phyloP scores from a whole-genome alignment of 768 basidiomycete genomes.

The Suillus ampliporus region DNA sequence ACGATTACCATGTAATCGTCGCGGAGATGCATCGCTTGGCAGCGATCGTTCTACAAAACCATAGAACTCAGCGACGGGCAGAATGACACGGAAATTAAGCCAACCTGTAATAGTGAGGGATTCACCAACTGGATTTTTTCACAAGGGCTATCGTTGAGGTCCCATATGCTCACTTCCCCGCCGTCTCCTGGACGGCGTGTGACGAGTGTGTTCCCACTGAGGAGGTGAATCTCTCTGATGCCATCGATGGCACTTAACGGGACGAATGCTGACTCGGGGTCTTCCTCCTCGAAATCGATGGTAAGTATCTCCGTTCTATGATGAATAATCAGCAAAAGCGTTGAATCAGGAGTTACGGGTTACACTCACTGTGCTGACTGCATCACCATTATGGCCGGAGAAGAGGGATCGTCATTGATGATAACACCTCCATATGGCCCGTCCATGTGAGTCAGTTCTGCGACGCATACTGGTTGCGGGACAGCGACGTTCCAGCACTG shows the following conservation, averaged over 20 bases:
- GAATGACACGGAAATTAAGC: conserved; percentile 5
- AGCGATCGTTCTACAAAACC: conserved; percentile 40
- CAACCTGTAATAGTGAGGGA: conserved; percentile 38
- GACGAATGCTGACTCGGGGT: conserved; percentile 45
- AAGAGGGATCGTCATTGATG: conserved; percentile 47
- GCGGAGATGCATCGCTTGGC: conserved; percentile 49
- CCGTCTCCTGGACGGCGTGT: conserved; percentile 37
- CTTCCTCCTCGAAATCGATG: conserved; percentile 42
- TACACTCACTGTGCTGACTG: conserved; percentile 46
- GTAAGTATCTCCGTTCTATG: conserved; percentile 49
- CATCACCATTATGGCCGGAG: conserved; percentile 47
- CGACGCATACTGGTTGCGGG: conserved; percentile 46
- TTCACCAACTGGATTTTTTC: conserved; percentile 44
- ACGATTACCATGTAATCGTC: conserved; percentile 52
- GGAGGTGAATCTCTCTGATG: conserved; percentile 39
- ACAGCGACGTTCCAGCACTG: conserved; percentile 62
- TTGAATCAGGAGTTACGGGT: not conserved
- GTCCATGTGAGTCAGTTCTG: conserved; percentile 40
- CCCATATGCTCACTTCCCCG: conserved; percentile 43
- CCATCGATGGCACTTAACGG: conserved; percentile 38
- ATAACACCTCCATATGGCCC: conserved; percentile 48
- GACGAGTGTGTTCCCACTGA: conserved; percentile 45
- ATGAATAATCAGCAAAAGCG: not conserved
- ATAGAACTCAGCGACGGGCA: conserved; percentile 7
- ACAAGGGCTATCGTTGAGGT: conserved; percentile 35